Evolutionary conservation across 495 filamentous ascomycete species (phyloP), one percentile per base, ranked within the genome.

Genomic region (Lepraria neglecta): DNA sequence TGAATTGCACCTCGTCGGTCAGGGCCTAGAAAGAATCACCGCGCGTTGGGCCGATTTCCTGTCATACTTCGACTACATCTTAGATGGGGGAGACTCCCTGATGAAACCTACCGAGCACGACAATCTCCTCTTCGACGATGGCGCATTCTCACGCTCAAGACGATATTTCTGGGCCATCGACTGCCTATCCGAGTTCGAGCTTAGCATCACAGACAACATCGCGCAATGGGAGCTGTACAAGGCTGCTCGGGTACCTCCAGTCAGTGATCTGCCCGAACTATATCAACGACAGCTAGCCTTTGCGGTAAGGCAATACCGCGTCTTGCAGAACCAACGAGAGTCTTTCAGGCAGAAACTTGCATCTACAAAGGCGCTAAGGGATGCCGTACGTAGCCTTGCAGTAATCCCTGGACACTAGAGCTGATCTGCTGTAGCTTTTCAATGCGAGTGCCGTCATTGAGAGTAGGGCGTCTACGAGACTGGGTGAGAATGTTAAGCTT

Each of bases 401-500:
- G 9, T 12, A 1, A 6, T 59, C 24, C 6, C 0, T 24, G 7
- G 17, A 15, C 27, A 54, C 15, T 45, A 14, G 38, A 47, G 46
- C 56, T 63, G 31, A 63, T 17, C 17, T 54, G 33, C 46, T 27
- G 17, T 19, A 68, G 67, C 68, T 71, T 0, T 71, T 71, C 47
- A 70, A 64, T 43, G 65, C 69, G 3, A 71, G 68, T 46, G 69
- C 69, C n/a, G 68, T 71, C 33, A 71, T 71, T 24, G 69, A 71
- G 62, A 62, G 70, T 65, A 33, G 72, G 63, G 61, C 68, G 61
- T 68, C 65, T 46, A 67, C 71, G 51, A 63, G 61, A 52, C 50
- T 68, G 1, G 76, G 76, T 6, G 70, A 76, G 31, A 78, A 79
- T 61, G 77, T 80, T 43, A 78, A 77, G 60, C 60, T 80, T 11